These are phyloP conservation scores for Fistulinella cinereoalba DNA, from an alignment of 1,284 basidiomycete genomes.

Conservation along the genomic window DNA sequence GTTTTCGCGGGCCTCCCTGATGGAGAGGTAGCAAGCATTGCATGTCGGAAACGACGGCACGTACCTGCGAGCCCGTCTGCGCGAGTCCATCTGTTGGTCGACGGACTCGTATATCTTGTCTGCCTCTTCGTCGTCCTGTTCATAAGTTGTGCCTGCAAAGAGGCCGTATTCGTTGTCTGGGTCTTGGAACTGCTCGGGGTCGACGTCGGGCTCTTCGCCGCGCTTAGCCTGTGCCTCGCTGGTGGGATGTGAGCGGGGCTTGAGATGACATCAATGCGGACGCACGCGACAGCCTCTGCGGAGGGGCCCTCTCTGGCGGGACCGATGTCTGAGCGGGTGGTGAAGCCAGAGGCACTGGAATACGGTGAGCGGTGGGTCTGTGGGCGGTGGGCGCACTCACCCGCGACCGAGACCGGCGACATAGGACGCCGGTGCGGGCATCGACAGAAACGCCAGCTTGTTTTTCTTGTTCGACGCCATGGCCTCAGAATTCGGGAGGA, in stretches of 20 bases:
- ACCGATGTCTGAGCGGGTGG: constrained; percentile 97
- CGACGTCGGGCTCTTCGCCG: constrained; percentile 83
- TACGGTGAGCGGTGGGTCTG: constrained; percentile 2
- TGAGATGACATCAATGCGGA: no score
- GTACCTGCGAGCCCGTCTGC: constrained; percentile 77
- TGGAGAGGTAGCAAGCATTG: constrained; percentile 4
- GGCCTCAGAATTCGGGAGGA: no score
- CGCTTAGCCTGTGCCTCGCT: constrained; percentile 74
- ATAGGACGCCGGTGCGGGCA: constrained; percentile 90
- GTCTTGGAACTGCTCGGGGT: constrained; percentile 91
- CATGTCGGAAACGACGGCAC: constrained; percentile 40
- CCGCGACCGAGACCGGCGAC: constrained; percentile 96
- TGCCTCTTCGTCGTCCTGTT: constrained; percentile 97
- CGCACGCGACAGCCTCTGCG: constrained; percentile 82
- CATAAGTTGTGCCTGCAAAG: constrained; percentile 94
- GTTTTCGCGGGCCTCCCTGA: constrained; percentile 74
- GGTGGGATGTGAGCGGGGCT: no score
- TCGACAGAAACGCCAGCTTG: constrained; percentile 78
- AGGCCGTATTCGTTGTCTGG: constrained; percentile 97
- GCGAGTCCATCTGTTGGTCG: constrained; percentile 86
- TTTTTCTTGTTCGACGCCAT: constrained; percentile 66
- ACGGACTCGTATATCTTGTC: constrained; percentile 93
- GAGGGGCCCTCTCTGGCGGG: constrained; percentile 93
- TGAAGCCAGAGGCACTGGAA: constrained; percentile 91
- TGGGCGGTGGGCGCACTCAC: constrained; percentile 41